These are phyloP conservation scores for Gypsophila paniculata DNA, from an alignment of 179 eudicot species.

Conservation along the genomic window DNA sequence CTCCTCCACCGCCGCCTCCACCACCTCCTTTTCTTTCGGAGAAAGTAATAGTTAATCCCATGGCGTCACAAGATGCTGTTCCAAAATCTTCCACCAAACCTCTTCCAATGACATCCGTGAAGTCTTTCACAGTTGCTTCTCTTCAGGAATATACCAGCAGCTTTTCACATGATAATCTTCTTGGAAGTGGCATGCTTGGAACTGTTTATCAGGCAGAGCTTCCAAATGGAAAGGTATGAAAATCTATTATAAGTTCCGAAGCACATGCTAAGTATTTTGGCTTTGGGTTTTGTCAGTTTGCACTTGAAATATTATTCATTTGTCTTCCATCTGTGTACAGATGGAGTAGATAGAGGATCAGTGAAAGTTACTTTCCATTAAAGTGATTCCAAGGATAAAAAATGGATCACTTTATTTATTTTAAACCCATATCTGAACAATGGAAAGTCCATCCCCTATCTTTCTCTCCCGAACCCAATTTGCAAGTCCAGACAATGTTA, in stretches of 20 bases:
- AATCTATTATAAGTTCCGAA: background rate
- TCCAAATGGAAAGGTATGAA: slow-evolving; percentile 71
- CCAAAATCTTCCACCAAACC: slow-evolving; percentile 32
- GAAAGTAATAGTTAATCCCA: slow-evolving; percentile 54
- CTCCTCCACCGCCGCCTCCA: slow-evolving; percentile 50
- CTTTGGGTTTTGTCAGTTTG: background rate
- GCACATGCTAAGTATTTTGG: background rate
- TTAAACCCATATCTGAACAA: background rate
- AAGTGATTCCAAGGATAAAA: background rate
- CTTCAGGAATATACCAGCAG: slow-evolving; percentile 95
- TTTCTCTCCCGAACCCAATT: background rate
- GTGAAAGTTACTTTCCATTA: background rate
- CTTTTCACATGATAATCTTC: slow-evolving; percentile 85
- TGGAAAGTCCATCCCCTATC: background rate
- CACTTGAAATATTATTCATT: background rate
- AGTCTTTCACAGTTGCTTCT: slow-evolving; percentile 72
- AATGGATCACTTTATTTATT: background rate
- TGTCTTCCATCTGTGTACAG: background rate
- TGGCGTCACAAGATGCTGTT: slow-evolving; percentile 35
- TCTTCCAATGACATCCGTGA: slow-evolving; percentile 61
- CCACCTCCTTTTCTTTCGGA: slow-evolving; percentile 41
- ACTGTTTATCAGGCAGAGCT: slow-evolving; percentile 83
- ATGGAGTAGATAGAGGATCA: background rate
- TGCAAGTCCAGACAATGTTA: background rate
- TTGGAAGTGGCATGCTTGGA: slow-evolving; percentile 95